Evolutionary conservation across 257 asterid species (phyloP).

Genomic region (Solanum chmielewskii): DNA sequence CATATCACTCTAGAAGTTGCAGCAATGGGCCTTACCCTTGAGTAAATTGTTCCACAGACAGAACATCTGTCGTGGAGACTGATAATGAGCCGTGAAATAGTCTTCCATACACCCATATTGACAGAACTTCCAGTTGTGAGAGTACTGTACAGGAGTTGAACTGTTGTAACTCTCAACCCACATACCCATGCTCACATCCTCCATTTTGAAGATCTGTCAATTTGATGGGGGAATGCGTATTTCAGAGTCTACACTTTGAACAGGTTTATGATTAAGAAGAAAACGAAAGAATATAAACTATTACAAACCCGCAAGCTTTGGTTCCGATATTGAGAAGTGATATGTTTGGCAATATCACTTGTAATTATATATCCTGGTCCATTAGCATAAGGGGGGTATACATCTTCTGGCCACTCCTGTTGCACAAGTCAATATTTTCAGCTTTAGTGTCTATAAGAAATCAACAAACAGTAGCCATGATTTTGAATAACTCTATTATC

Average conservation of each 20-base stretch:
- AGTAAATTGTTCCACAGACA: conserved; percentile 49
- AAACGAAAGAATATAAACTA: neutral
- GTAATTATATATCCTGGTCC: conserved; percentile 96
- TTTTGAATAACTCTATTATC: neutral
- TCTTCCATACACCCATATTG: conserved; percentile 86
- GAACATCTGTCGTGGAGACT: conserved; percentile 88
- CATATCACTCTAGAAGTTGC: conserved; percentile 16
- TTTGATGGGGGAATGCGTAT: neutral
- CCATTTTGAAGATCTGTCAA: conserved; percentile 84
- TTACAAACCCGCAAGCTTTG: conserved; percentile 58
- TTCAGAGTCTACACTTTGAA: neutral
- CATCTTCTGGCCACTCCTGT: conserved; percentile 99
- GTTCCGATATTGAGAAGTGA: conserved; percentile 57
- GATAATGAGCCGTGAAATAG: conserved; percentile 93
- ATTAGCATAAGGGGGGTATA: conserved; percentile 91
- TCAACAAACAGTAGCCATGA: neutral
- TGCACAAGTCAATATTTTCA: neutral
- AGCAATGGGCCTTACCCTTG: conserved; percentile 29
- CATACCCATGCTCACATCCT: conserved; percentile 99
- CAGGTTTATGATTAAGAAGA: neutral
- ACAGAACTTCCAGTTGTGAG: conserved; percentile 81
- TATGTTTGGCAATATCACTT: conserved; percentile 58
- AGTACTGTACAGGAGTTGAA: conserved; percentile 46
- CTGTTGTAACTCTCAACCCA: conserved; percentile 89
- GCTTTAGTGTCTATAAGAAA: neutral